These are phyloP conservation scores for Arctostaphylos glauca DNA, from an alignment of 148 eudicot species.

Conservation along the genomic window DNA sequence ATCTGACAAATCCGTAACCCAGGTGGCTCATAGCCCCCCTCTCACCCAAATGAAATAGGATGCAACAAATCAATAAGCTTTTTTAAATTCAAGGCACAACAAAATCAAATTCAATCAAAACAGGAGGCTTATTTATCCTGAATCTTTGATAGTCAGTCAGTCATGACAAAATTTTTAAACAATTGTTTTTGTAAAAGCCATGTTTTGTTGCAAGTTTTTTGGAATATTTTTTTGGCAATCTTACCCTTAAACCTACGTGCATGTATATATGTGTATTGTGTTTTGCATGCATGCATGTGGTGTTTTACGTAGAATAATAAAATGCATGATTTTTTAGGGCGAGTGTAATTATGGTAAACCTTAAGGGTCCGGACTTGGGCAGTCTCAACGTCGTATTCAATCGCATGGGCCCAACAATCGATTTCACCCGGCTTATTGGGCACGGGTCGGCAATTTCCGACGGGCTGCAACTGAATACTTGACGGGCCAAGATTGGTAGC, in stretches of 20 bases:
- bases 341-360: constrained; percentile 29
- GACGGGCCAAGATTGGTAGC: constrained; percentile 61
- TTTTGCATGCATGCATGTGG: not conserved
- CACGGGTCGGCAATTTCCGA: constrained; percentile 27
- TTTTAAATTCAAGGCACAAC: too few relatives aligned
- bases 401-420: constrained; percentile 70
- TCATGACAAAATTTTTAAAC: too few relatives aligned
- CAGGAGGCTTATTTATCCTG: too few relatives aligned
- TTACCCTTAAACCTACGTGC: not conserved
- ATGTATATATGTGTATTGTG: not conserved
- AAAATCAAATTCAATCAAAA: too few relatives aligned
- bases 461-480: constrained; percentile 18
- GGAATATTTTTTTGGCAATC: not conserved
- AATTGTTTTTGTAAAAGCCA: too few relatives aligned
- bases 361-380: constrained; percentile 42
- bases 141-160: too few relatives aligned
- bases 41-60: too few relatives aligned
- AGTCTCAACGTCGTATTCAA: constrained; percentile 49
- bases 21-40: too few relatives aligned
- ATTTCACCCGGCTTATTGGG: constrained; percentile 8
- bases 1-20: too few relatives aligned
- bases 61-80: too few relatives aligned
- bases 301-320: not conserved
- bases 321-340: not conserved
- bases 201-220: too few relatives aligned